phyloP scores from a whole-genome alignment of 169 alveolate genomes.

The Cystoisospora suis region DNA sequence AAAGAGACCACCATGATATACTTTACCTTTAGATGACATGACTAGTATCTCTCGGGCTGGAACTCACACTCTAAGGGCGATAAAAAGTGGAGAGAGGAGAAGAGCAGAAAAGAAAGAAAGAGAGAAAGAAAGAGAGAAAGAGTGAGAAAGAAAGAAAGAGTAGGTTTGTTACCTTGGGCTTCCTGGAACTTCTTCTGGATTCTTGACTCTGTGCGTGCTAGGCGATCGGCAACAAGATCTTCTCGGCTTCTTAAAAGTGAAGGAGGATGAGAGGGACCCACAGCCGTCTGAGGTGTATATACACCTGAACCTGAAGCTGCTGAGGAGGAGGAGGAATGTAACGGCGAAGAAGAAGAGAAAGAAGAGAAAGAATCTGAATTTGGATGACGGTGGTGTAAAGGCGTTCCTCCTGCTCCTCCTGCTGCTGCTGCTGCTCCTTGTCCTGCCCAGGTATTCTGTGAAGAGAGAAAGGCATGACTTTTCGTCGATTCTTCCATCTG shows the following conservation, averaged over 20 bases:
- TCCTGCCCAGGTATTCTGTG: no score
- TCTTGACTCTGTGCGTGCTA: slow-evolving; percentile 9
- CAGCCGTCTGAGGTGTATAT: background rate
- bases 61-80: no score
- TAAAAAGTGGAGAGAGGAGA: no score
- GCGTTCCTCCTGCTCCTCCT: background rate
- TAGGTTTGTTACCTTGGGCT: slow-evolving; percentile 18
- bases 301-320: background rate
- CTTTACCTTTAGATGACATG: no score
- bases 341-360: background rate
- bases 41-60: no score
- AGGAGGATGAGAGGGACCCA: background rate
- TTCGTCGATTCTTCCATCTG: no score
- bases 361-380: background rate
- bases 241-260: background rate
- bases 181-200: slow-evolving; percentile 20
- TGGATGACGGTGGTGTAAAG: background rate
- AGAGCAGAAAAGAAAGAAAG: no score
- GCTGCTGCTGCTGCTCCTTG: background rate
- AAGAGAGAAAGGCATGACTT: no score
- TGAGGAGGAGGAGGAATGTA: background rate
- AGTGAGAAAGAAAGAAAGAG: no score
- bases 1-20: no score
- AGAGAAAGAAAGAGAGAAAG: no score
- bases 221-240: background rate